Conservation (phyloP, 202 grass and related monocot species). For the Zizania palustris region DNA sequence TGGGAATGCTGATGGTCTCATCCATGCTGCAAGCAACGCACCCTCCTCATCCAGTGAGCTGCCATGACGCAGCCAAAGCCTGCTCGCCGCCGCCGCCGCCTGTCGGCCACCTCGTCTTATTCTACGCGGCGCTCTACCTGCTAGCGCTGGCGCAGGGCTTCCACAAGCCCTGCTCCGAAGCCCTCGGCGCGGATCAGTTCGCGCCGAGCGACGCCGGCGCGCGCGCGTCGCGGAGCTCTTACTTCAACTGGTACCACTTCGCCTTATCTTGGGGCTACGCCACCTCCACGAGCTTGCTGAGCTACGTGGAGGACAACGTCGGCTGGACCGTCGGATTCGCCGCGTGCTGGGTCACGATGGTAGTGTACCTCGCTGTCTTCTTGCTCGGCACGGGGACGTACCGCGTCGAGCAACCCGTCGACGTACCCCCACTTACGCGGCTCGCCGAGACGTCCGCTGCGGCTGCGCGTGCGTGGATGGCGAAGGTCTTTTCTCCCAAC, state of each 20-base stretch:
- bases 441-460: conserved; percentile 1
- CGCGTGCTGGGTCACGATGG: conserved; percentile 37
- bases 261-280: conserved; percentile 14
- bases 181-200: conserved; percentile 50
- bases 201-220: conserved; percentile 36
- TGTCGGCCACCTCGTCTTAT: conserved; percentile 33
- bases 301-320: conserved; percentile 50
- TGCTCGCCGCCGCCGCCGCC: conserved; percentile 35
- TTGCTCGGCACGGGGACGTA: conserved; percentile 40
- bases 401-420: conserved; percentile 29
- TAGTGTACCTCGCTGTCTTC: conserved; percentile 33
- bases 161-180: conserved; percentile 24
- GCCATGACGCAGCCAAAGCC: background rate
- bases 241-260: conserved; percentile 57
- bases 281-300: background rate
- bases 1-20: conserved; percentile 43
- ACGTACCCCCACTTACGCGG: conserved; percentile 19
- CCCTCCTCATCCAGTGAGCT: conserved; percentile 2
- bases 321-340: conserved; percentile 45
- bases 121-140: conserved; percentile 51
- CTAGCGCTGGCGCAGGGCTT: conserved; percentile 44
- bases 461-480: background rate
- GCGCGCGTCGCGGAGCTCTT: conserved; percentile 31
- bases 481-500: background rate
- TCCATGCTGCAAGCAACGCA: conserved; percentile 17